These are phyloP conservation scores for Hanseniaspora occidentalis DNA, from an alignment of 805 yeast species.

Conservation along the genomic window DNA sequence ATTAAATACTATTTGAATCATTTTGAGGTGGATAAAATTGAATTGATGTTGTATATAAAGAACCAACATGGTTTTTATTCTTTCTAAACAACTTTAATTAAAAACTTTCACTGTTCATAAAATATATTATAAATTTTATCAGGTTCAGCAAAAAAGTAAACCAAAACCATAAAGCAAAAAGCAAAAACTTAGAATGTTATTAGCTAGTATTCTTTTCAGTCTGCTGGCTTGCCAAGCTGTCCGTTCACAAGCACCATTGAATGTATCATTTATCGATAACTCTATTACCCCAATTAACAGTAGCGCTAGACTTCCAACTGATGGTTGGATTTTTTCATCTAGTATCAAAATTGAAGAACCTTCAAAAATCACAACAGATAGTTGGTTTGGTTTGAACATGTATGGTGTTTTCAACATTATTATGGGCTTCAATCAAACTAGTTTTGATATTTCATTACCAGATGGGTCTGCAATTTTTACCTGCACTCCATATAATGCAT, in stretches of 20 bases:
- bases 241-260: background rate
- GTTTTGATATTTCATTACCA: background rate
- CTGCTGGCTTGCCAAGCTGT: background rate
- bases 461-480: background rate
- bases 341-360: background rate
- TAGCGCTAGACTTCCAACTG: background rate
- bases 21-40: no score
- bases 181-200: background rate
- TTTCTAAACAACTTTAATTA: no score
- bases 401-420: background rate
- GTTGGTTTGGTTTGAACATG: background rate
- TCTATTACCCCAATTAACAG: background rate
- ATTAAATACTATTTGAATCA: no score
- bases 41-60: no score
- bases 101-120: conserved; percentile 3
- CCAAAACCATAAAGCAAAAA: no score
- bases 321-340: background rate
- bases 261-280: background rate
- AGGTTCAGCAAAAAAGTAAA: no score
- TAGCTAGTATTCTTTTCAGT: background rate
- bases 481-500: background rate
- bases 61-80: no score
- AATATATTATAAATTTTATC: conserved; percentile 3
- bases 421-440: background rate
- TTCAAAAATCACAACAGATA: background rate